Percentiles rank a stretch among this genome's conserved stretches.
phyloP scores from a whole-genome alignment of 805 yeast species.

The Lachancea kluyveri region DNA sequence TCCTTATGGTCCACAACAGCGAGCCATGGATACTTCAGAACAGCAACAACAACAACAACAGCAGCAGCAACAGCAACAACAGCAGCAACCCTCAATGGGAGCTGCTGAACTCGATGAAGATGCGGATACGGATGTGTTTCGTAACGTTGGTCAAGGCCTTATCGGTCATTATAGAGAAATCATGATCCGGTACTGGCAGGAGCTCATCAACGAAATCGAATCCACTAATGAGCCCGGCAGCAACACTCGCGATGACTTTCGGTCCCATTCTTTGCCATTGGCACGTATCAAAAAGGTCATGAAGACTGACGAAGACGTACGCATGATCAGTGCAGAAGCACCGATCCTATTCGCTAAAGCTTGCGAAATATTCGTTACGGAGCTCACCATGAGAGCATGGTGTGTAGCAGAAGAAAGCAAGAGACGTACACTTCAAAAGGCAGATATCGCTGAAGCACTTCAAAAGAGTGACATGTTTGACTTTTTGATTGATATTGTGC shows the following conservation, averaged over 20 bases:
- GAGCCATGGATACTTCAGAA: constrained; percentile 8
- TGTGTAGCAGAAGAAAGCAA: constrained; percentile 96
- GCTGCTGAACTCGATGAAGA: constrained; percentile 14
- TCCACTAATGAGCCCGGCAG: constrained; percentile 48
- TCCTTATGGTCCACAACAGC: too few species aligned
- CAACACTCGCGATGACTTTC: constrained; percentile 74
- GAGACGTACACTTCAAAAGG: constrained; percentile 86
- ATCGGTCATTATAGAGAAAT: constrained; percentile 74
- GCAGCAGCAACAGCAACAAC: constrained; percentile 4
- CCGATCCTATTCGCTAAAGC: constrained; percentile 97
- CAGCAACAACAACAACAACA: constrained; percentile 3
- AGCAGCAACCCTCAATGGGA: constrained; percentile 9
- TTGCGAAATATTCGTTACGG: constrained; percentile 95
- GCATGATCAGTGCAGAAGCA: constrained; percentile 98
- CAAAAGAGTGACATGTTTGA: constrained; percentile 97
- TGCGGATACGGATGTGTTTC: constrained; percentile 52
- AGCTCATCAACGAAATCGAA: constrained; percentile 74
- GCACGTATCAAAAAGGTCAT: constrained; percentile 96
- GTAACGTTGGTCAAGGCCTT: constrained; percentile 90
- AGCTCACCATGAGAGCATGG: constrained; percentile 98
- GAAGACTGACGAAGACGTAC: constrained; percentile 96
- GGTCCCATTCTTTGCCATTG: constrained; percentile 88
- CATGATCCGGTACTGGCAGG: constrained; percentile 98
- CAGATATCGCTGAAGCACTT: constrained; percentile 92
- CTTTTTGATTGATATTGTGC: constrained; percentile 91